Conservation (phyloP, 805 yeast species). For the Lachancea fermentati region DNA sequence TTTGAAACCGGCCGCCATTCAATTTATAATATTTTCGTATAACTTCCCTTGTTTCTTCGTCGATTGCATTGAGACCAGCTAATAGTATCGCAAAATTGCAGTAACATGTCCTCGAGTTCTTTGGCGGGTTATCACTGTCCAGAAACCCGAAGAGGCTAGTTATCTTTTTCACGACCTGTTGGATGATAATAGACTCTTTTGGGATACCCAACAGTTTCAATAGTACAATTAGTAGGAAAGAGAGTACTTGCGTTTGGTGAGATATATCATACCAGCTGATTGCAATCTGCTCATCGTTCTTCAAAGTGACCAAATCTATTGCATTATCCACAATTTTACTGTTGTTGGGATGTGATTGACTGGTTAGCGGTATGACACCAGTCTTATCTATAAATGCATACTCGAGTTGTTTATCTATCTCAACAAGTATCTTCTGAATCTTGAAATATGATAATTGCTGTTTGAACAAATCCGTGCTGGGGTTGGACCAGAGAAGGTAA, state of each 20-base stretch:
- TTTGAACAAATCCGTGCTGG: conserved; percentile 14
- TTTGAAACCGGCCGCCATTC: conserved; percentile 28
- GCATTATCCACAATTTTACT: conserved; percentile 32
- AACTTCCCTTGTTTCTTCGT: conserved; percentile 29
- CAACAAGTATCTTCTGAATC: conserved; percentile 31
- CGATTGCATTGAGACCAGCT: conserved; percentile 34
- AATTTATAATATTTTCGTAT: conserved; percentile 28
- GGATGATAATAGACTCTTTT: conserved; percentile 29
- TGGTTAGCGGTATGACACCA: conserved; percentile 30
- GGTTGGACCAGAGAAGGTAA: conserved; percentile 27
- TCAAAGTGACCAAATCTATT: conserved; percentile 28
- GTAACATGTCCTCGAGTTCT: conserved; percentile 32
- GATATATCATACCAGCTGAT: conserved; percentile 36
- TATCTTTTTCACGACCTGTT: conserved; percentile 30
- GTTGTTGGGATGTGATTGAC: conserved; percentile 32
- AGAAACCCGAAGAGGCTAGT: conserved; percentile 31
- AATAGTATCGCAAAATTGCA: conserved; percentile 33
- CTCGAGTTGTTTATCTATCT: conserved; percentile 31
- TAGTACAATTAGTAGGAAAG: conserved; percentile 29
- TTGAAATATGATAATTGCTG: conserved; percentile 27
- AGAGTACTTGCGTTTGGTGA: conserved; percentile 34
- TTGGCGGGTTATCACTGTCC: conserved; percentile 33
- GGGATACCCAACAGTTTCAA: conserved; percentile 31
- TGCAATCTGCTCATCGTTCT: conserved; percentile 27
- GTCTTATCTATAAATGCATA: conserved; percentile 32